Evolutionary conservation across 2,329 filamentous ascomycete genomes (phyloP), one percentile per base, ranked within the genome.

Genomic region (Diaporthe eres): DNA sequence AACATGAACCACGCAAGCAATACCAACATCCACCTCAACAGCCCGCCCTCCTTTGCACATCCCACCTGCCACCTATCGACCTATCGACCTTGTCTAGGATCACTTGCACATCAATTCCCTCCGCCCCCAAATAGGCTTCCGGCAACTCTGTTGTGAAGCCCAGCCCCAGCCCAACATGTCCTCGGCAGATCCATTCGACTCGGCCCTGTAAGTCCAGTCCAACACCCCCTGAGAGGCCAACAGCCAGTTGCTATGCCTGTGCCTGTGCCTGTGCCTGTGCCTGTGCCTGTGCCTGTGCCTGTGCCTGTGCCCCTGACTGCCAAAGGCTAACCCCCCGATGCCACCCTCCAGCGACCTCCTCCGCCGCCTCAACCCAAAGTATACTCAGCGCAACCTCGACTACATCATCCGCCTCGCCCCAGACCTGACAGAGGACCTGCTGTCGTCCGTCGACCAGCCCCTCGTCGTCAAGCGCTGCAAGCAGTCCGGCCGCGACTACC

Each of bases 401-500:
- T 90, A 93, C 82, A 95, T 99, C 83, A 97, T 98, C 85, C 88
- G 90, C 74, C 93, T 99, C 78, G 94, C 95, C 60, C 97, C 97
- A 22, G 93, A 96, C 80, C 93, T 99, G 76, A 97, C 96, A 82
- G 97, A 99, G 89, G 97, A 99, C 84, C 95, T 99, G 58, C 95
- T 99, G 79, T 97, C 96, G 79, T 98, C 96, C 34, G 97, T 99
- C 80, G 97, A 99, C 86, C 96, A 98, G 85, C 97, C 97, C 34
- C 93, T 99, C 75, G 92, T 94, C 76, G 91, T 97, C 78, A 93
- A 94, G 81, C 94, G 94, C 79, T 98, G 97, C 89, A 92, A 92
- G 80, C 94, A 96, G 86, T 94, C 95, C 44, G 95, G 95, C 81
- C 94, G 96, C 80, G 97, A 98, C 87, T 99, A 98, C 88, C 92